phyloP scores from a whole-genome alignment of 2,329 filamentous ascomycete genomes.

The Fusarium burgessii region DNA sequence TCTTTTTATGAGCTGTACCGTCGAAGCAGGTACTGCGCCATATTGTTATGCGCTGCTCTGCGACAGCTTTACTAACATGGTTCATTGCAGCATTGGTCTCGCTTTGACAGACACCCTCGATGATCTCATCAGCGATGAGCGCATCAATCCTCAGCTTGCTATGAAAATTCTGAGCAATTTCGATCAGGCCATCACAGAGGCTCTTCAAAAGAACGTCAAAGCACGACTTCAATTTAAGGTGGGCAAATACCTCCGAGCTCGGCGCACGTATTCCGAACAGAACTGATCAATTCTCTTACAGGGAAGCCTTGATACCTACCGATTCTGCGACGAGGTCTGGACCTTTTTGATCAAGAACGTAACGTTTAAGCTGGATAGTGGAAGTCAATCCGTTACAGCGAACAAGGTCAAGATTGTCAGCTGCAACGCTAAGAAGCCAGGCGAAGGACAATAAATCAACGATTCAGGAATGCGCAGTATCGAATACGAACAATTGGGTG shows the following conservation, averaged over 20 bases:
- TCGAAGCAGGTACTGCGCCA: conserved; percentile 84
- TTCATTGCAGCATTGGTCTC: conserved; percentile 80
- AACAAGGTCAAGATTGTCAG: conserved; percentile 99
- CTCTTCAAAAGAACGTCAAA: conserved; percentile 92
- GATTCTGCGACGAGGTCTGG: conserved; percentile 99
- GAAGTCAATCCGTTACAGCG: conserved; percentile 76
- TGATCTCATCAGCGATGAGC: conserved; percentile 91
- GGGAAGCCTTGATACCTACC: conserved; percentile 97
- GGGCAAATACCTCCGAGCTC: conserved; percentile 40
- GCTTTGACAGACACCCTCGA: conserved; percentile 97
- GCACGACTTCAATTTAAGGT: conserved; percentile 95
- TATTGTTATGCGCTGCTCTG: conserved; percentile 48
- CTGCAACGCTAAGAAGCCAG: conserved; percentile 86
- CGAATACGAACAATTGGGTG: not conserved
- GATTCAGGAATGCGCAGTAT: not conserved
- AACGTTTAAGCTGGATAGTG: conserved; percentile 95
- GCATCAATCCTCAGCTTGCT: conserved; percentile 96
- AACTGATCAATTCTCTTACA: conserved; percentile 53
- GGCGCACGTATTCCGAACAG: not conserved
- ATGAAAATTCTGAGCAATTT: conserved; percentile 99
- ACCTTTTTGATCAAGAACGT: conserved; percentile 99
- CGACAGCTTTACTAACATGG: conserved; percentile 46
- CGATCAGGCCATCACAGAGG: conserved; percentile 91
- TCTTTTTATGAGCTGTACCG: conserved; percentile 95
- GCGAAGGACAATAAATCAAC: conserved; percentile 51